These are phyloP conservation scores for Nymphaea thermarum DNA, from an alignment of 164 flowering plant genomes.

Conservation along the genomic window DNA sequence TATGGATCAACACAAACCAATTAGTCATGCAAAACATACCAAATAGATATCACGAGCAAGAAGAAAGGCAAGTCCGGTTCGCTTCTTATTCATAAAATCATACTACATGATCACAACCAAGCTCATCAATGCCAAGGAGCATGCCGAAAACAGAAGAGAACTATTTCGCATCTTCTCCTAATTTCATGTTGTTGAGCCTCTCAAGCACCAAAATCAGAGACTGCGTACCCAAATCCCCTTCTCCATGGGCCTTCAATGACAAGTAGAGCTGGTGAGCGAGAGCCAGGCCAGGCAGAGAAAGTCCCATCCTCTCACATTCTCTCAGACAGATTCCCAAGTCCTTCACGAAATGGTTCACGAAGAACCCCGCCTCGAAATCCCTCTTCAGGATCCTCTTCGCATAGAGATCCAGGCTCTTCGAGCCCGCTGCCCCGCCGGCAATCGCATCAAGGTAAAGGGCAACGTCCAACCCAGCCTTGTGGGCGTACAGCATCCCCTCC, in stretches of 20 bases:
- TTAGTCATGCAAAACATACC: too few relatives aligned
- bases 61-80: too few relatives aligned
- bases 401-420: slow-evolving; percentile 69
- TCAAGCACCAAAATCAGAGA: slow-evolving; percentile 77
- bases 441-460: slow-evolving; percentile 51
- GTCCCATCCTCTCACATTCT: slow-evolving; percentile 76
- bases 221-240: slow-evolving; percentile 79
- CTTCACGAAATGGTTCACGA: slow-evolving; percentile 85
- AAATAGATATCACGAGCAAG: too few relatives aligned
- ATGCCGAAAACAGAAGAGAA: not conserved
- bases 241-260: slow-evolving; percentile 81
- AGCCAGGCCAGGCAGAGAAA: slow-evolving; percentile 81
- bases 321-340: slow-evolving; percentile 86
- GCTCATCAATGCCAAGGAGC: too few relatives aligned
- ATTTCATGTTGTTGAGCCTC: slow-evolving; percentile 66
- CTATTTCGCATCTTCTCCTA: slow-evolving; percentile 4
- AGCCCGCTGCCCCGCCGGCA: slow-evolving; percentile 76
- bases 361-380: slow-evolving; percentile 84
- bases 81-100: too few relatives aligned
- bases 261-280: slow-evolving; percentile 87
- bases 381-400: slow-evolving; percentile 67
- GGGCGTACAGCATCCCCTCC: slow-evolving; percentile 79
- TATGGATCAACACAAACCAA: too few relatives aligned
- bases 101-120: too few relatives aligned
- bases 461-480: slow-evolving; percentile 69